phyloP scores from a whole-genome alignment of 176 grass and related monocot species.

The Zea luxurians region DNA sequence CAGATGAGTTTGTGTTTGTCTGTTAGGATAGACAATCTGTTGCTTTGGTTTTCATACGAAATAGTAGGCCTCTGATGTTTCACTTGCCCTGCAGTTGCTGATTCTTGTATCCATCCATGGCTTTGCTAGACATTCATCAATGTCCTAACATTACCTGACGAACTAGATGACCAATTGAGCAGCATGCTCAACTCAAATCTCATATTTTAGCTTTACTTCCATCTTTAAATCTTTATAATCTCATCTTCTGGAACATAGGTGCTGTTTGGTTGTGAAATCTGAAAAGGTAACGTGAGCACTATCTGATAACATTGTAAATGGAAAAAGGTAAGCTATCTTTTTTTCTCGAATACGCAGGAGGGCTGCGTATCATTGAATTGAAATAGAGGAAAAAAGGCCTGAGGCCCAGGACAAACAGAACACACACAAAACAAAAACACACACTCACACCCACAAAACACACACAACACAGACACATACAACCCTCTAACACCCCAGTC shows the following conservation, averaged over 20 bases:
- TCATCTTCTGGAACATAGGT: not conserved
- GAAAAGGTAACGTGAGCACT: too few relatives aligned
- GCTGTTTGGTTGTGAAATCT: too few relatives aligned
- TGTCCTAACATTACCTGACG: not conserved
- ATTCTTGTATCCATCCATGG: not conserved
- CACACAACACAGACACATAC: too few relatives aligned
- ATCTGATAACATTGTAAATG: too few relatives aligned
- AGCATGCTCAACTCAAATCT: not conserved
- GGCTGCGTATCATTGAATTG: too few relatives aligned
- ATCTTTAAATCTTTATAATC: not conserved
- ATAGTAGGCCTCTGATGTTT: not conserved
- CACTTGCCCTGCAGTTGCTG: not conserved
- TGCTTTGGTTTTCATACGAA: not conserved
- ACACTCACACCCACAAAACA: too few relatives aligned
- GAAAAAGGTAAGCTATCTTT: too few relatives aligned
- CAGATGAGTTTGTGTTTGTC: not conserved
- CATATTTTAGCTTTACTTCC: not conserved
- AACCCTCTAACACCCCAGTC: too few relatives aligned
- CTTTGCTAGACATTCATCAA: not conserved
- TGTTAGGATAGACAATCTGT: constrained; percentile 1
- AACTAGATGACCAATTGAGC: not conserved
- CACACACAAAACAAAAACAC: too few relatives aligned
- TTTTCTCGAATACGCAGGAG: too few relatives aligned
- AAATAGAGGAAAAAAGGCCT: too few relatives aligned
- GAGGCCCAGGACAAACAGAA: too few relatives aligned